phyloP scores from a whole-genome alignment of 2,329 filamentous ascomycete species.

The Exophiala xenobiotica region DNA sequence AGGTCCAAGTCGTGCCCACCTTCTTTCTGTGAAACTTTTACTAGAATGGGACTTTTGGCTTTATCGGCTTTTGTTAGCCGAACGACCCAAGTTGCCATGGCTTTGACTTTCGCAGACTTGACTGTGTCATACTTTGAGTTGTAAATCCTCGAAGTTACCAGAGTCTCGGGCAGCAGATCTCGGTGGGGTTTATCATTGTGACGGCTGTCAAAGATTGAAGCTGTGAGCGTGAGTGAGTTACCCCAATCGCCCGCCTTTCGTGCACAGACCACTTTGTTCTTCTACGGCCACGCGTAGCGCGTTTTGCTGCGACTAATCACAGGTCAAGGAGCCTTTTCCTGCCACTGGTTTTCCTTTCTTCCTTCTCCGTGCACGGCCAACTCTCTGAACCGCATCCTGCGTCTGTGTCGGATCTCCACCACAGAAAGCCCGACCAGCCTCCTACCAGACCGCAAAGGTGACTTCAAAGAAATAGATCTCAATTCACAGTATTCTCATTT shows the following conservation, averaged over 20 bases:
- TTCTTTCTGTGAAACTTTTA: slow-evolving; percentile 46
- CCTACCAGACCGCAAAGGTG: slow-evolving; percentile 16
- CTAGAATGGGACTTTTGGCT: slow-evolving; percentile 40
- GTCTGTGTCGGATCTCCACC: slow-evolving; percentile 17
- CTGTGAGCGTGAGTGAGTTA: no score
- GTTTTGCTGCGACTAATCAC: background rate
- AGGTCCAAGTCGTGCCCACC: slow-evolving; percentile 47
- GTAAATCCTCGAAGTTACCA: no score
- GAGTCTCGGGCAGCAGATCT: no score
- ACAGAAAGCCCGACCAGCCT: slow-evolving; percentile 21
- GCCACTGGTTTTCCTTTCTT: background rate
- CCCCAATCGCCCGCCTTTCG: background rate
- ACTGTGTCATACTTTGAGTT: background rate
- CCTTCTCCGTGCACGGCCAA: background rate
- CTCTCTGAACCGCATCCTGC: slow-evolving; percentile 4
- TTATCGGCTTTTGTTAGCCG: slow-evolving; percentile 19
- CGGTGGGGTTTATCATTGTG: no score
- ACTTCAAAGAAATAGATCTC: slow-evolving; percentile 21
- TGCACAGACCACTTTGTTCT: background rate
- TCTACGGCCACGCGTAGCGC: slow-evolving; percentile 1
- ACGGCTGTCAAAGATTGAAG: no score
- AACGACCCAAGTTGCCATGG: slow-evolving; percentile 20
- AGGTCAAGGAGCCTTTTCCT: background rate
- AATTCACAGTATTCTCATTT: slow-evolving; percentile 4
- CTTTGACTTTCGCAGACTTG: background rate